Evolutionary conservation across 2,329 filamentous ascomycete genomes (phyloP).

Genomic region (Aspergillus luchuensis): DNA sequence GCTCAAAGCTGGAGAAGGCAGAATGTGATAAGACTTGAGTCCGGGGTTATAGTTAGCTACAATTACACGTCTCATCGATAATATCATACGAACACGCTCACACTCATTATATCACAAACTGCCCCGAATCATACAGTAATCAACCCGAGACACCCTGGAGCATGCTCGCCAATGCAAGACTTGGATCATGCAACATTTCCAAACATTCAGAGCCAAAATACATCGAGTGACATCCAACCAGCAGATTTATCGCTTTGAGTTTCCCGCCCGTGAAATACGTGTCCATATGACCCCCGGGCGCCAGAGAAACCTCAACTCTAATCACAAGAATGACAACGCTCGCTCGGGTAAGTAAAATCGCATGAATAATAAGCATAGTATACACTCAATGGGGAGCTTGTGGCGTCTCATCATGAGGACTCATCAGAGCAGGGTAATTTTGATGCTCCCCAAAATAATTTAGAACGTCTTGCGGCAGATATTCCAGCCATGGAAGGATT

Average conservation of each 20-base stretch:
- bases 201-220: neutral
- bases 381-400: neutral
- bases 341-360: conserved; percentile 14
- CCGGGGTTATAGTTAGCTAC: neutral
- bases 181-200: neutral
- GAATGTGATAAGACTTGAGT: neutral
- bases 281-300: conserved; percentile 11
- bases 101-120: neutral
- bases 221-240: neutral
- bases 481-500: conserved; percentile 75
- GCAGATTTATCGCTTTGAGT: neutral
- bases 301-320: conserved; percentile 8
- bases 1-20: neutral
- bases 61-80: neutral
- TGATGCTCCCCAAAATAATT: conserved; percentile 53
- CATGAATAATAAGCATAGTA: conserved; percentile 3
- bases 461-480: conserved; percentile 67
- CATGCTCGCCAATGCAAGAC: neutral
- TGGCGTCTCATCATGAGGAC: conserved; percentile 28
- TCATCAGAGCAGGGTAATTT: conserved; percentile 35
- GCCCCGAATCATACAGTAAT: neutral
- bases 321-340: conserved; percentile 13
- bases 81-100: neutral
- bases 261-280: neutral
- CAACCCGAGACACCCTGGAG: neutral